These are phyloP conservation scores for Eutypa lata DNA, from an alignment of 2,329 filamentous ascomycete species.

Conservation along the genomic window DNA sequence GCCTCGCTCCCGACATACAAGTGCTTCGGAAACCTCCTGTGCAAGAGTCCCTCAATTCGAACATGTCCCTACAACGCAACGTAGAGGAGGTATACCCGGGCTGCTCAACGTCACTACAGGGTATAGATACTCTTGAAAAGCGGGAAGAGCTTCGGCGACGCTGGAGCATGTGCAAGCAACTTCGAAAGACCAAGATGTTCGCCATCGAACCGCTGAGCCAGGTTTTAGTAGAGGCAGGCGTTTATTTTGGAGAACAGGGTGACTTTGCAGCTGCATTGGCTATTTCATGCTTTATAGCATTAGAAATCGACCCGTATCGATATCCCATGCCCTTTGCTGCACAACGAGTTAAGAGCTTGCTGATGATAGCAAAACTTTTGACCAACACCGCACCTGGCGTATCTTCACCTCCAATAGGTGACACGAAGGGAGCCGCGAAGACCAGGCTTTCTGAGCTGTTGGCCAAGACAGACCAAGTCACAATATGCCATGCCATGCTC, in stretches of 20 bases:
- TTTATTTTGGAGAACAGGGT: slow-evolving; percentile 40
- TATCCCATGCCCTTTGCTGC: slow-evolving; percentile 48
- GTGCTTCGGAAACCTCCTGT: slow-evolving; percentile 29
- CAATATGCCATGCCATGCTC: slow-evolving; percentile 51
- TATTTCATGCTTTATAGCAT: slow-evolving; percentile 44
- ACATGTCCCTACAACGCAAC: slow-evolving; percentile 11
- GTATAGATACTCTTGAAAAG: slow-evolving; percentile 6
- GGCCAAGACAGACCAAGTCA: slow-evolving; percentile 47
- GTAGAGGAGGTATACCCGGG: slow-evolving; percentile 29
- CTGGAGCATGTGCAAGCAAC: slow-evolving; percentile 36
- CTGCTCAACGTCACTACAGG: slow-evolving; percentile 18
- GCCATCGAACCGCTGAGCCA: slow-evolving; percentile 48
- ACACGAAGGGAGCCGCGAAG: slow-evolving; percentile 6
- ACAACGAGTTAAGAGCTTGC: slow-evolving; percentile 47
- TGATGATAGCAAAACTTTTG: slow-evolving; percentile 51
- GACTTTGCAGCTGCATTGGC: slow-evolving; percentile 43
- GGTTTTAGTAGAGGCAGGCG: slow-evolving; percentile 41
- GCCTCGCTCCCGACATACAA: slow-evolving; percentile 39
- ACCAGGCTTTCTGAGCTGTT: slow-evolving; percentile 27
- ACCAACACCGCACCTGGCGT: slow-evolving; percentile 42
- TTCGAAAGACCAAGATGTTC: slow-evolving; percentile 38
- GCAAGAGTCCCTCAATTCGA: slow-evolving; percentile 23
- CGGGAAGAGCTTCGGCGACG: slow-evolving; percentile 27
- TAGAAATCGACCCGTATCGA: slow-evolving; percentile 48
- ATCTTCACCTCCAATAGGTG: slow-evolving; percentile 18